These are phyloP conservation scores for Alternaria sp. DNA, from an alignment of 2,329 filamentous ascomycete genomes.

Conservation along the genomic window DNA sequence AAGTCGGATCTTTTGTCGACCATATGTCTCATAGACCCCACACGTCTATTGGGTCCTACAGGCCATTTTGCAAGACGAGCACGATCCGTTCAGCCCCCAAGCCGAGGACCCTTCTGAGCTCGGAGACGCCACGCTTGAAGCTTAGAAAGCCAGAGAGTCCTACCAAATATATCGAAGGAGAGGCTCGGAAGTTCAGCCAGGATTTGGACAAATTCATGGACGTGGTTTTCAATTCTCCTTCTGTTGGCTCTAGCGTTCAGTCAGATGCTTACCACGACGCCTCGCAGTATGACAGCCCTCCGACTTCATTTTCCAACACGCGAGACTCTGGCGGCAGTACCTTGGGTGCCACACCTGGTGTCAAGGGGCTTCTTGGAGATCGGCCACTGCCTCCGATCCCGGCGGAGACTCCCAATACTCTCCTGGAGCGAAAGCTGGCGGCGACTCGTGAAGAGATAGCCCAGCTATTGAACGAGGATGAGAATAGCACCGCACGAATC, in stretches of 20 bases:
- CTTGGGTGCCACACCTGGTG: constrained; percentile 38
- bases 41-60: constrained; percentile 34
- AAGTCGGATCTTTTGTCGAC: constrained; percentile 39
- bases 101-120: constrained; percentile 34
- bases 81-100: constrained; percentile 39
- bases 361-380: constrained; percentile 44
- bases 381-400: constrained; percentile 58
- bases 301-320: constrained; percentile 58
- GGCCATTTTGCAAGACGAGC: constrained; percentile 32
- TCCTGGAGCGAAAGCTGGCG: constrained; percentile 63
- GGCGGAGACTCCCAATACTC: constrained; percentile 60
- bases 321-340: constrained; percentile 46
- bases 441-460: constrained; percentile 68
- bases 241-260: constrained; percentile 61
- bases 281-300: constrained; percentile 61
- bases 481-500: constrained; percentile 61
- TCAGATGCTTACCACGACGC: constrained; percentile 37
- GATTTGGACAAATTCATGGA: constrained; percentile 91
- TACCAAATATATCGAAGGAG: constrained; percentile 71
- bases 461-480: constrained; percentile 58
- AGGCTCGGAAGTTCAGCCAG: constrained; percentile 82
- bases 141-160: constrained; percentile 55
- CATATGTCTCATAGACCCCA: constrained; percentile 36
- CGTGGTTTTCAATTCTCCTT: constrained; percentile 83
- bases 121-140: constrained; percentile 37